Conservation (phyloP, 2,329 filamentous ascomycete species). For the Alternaria panax region DNA sequence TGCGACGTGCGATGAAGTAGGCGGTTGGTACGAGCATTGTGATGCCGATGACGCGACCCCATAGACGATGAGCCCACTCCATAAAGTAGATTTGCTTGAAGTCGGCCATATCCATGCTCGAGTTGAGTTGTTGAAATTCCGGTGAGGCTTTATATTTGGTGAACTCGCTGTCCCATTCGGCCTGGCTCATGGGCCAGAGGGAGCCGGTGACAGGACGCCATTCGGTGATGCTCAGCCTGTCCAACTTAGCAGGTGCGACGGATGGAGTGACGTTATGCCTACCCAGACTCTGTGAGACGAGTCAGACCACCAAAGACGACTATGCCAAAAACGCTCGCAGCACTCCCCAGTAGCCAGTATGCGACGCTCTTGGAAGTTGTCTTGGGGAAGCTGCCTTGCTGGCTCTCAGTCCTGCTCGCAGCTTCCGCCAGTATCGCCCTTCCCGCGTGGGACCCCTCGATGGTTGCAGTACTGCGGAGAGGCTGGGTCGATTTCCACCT, state of each 20-base stretch:
- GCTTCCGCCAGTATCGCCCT: conserved; percentile 21
- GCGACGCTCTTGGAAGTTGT: conserved; percentile 78
- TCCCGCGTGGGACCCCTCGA: conserved; percentile 23
- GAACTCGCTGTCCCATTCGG: conserved; percentile 93
- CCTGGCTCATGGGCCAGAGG: conserved; percentile 77
- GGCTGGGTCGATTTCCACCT: conserved; percentile 47
- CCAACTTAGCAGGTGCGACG: conserved; percentile 22
- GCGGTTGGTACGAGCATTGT: conserved; percentile 86
- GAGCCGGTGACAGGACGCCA: conserved; percentile 97
- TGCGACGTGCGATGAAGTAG: conserved; percentile 84
- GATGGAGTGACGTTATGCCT: conserved; percentile 38
- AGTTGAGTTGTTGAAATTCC: conserved; percentile 91
- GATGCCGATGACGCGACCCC: conserved; percentile 90
- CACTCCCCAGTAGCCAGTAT: conserved; percentile 92
- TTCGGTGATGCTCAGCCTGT: conserved; percentile 94
- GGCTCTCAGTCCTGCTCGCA: conserved; percentile 16
- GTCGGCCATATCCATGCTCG: conserved; percentile 88
- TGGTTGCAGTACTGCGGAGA: conserved; percentile 32
- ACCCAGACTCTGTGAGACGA: conserved; percentile 94
- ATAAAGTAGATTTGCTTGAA: conserved; percentile 99
- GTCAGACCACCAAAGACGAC: conserved; percentile 95
- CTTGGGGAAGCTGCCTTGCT: conserved; percentile 59
- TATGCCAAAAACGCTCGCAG: conserved; percentile 93
- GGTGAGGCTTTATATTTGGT: conserved; percentile 89
- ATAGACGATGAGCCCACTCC: conserved; percentile 96